phyloP scores from a whole-genome alignment of 2,329 filamentous ascomycete species.

The Pestalotiopsis sp. region DNA sequence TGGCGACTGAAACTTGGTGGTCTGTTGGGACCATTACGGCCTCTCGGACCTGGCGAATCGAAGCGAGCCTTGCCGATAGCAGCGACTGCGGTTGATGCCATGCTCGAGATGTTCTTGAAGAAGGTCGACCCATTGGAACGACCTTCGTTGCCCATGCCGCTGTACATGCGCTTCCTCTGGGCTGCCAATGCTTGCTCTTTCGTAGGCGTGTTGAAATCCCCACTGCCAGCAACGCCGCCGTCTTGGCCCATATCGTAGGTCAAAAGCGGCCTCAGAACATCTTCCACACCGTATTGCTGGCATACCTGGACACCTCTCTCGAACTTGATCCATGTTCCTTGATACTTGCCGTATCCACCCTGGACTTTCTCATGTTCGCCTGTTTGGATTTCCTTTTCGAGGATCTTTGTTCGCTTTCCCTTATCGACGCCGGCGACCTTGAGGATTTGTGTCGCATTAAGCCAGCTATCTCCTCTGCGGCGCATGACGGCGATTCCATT shows the following conservation, averaged over 20 bases:
- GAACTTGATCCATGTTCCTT: constrained; percentile 98
- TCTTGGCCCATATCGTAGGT: constrained; percentile 82
- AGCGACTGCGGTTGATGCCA: constrained; percentile 88
- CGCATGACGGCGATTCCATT: constrained; percentile 95
- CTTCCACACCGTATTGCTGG: constrained; percentile 76
- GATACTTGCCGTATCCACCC: constrained; percentile 97
- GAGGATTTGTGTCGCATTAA: constrained; percentile 97
- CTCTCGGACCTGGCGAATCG: constrained; percentile 79
- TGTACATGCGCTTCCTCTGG: constrained; percentile 90
- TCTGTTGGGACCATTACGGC: constrained; percentile 64
- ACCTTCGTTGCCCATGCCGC: constrained; percentile 65
- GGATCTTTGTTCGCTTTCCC: constrained; percentile 93
- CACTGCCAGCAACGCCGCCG: constrained; percentile 70
- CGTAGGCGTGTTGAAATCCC: constrained; percentile 88
- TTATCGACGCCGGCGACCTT: constrained; percentile 98
- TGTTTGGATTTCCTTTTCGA: constrained; percentile 96
- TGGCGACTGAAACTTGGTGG: constrained; percentile 73
- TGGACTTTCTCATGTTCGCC: constrained; percentile 99
- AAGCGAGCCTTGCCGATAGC: constrained; percentile 96
- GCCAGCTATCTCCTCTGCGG: constrained; percentile 89
- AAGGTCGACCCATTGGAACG: constrained; percentile 76
- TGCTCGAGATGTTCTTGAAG: constrained; percentile 95
- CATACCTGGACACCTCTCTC: constrained; percentile 92
- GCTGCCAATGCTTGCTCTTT: constrained; percentile 99
- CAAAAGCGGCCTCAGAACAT: constrained; percentile 72